Evolutionary conservation across 2,329 filamentous ascomycete genomes (phyloP).

Genomic region (Trichophyton verrucosum): DNA sequence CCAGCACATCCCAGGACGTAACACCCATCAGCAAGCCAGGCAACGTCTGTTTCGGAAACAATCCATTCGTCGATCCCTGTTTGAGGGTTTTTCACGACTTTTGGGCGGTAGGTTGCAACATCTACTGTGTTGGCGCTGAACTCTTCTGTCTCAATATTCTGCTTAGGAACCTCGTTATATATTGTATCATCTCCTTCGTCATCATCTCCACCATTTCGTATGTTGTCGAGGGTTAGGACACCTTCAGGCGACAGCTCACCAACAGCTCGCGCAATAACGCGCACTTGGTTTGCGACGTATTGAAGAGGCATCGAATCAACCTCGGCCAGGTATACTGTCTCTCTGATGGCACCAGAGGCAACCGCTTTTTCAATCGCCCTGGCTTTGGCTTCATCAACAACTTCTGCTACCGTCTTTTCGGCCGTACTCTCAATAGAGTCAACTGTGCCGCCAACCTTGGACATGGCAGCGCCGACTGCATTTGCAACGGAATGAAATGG

Average conservation of each 20-base stretch:
- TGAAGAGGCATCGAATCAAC: conserved; percentile 44
- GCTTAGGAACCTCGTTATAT: conserved; percentile 14
- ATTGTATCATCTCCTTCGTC: conserved; percentile 9
- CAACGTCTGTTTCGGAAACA: conserved; percentile 34
- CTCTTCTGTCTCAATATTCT: conserved; percentile 8
- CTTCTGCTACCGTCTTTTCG: conserved; percentile 12
- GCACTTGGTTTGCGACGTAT: conserved; percentile 41
- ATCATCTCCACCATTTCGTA: conserved; percentile 17
- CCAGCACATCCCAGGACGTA: conserved; percentile 40
- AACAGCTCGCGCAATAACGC: conserved; percentile 44
- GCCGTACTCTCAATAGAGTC: conserved; percentile 38
- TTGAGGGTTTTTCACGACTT: conserved; percentile 23
- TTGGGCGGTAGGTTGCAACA: conserved; percentile 29
- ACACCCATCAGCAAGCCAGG: conserved; percentile 37
- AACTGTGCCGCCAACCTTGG: conserved; percentile 40
- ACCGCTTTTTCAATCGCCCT: conserved; percentile 35
- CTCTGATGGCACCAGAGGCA: conserved; percentile 34
- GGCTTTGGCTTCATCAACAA: conserved; percentile 14
- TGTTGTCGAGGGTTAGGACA: conserved; percentile 11
- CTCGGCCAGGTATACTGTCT: conserved; percentile 40
- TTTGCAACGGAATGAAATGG: conserved; percentile 44
- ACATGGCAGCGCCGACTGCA: conserved; percentile 47
- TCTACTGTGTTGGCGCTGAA: conserved; percentile 15
- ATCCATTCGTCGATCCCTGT: conserved; percentile 26
- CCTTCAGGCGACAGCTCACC: conserved; percentile 41